These are phyloP conservation scores for Kwoniella bestiolae DNA, from an alignment of 768 basidiomycete genomes.

Conservation along the genomic window DNA sequence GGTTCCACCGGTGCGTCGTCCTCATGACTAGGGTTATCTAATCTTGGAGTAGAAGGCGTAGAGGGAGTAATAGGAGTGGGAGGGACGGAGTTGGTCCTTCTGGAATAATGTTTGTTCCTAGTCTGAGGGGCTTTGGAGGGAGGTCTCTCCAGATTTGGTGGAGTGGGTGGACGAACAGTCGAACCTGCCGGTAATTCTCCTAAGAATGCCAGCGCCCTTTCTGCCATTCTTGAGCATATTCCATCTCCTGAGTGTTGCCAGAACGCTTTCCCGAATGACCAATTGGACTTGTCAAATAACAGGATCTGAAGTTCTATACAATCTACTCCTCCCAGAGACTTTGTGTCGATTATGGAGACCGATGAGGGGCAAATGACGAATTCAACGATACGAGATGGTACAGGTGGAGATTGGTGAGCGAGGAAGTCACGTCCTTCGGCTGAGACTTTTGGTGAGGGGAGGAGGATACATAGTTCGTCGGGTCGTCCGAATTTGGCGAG, in stretches of 20 bases:
- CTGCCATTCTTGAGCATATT: slow-evolving; percentile 84
- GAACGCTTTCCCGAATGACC: slow-evolving; percentile 78
- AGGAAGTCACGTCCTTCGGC: slow-evolving; percentile 73
- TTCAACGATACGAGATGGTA: slow-evolving; percentile 64
- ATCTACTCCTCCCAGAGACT: slow-evolving; percentile 48
- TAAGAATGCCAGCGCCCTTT: slow-evolving; percentile 75
- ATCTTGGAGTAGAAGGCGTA: slow-evolving; percentile 59
- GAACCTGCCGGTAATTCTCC: slow-evolving; percentile 59
- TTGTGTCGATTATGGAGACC: slow-evolving; percentile 29
- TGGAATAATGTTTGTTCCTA: slow-evolving; percentile 55
- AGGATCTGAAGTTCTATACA: slow-evolving; percentile 75
- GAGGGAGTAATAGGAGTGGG: slow-evolving; percentile 4
- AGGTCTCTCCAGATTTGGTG: slow-evolving; percentile 15
- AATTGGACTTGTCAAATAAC: slow-evolving; percentile 70
- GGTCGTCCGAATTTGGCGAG: slow-evolving; percentile 74
- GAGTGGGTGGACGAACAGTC: slow-evolving; percentile 11
- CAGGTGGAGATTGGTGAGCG: slow-evolving; percentile 62
- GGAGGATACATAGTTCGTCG: slow-evolving; percentile 77
- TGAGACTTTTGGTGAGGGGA: slow-evolving; percentile 73
- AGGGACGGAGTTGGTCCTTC: slow-evolving; percentile 42
- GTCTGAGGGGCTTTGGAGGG: slow-evolving; percentile 40
- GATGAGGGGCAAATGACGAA: slow-evolving; percentile 68
- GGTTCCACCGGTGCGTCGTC: slow-evolving; percentile 32
- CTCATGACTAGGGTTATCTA: background rate
- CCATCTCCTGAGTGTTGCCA: slow-evolving; percentile 96